Evolutionary conservation across 495 filamentous ascomycete genomes (phyloP).

Genomic region (Umbilicaria muhlenbergii): DNA sequence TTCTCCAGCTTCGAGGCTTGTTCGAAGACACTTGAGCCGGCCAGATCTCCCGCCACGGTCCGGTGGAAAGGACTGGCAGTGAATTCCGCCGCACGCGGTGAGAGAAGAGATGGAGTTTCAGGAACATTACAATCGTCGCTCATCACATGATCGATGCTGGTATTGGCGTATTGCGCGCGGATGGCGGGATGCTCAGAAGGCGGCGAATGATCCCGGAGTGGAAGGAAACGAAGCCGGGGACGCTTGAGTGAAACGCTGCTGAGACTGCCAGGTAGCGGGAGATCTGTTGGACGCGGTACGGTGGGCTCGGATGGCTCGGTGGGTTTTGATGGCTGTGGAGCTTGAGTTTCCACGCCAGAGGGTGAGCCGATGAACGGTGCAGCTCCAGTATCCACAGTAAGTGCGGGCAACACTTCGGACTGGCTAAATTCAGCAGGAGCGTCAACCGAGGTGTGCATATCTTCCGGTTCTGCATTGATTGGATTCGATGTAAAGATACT

Average conservation of each 20-base stretch:
- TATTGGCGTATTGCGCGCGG: background rate
- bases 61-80: slow-evolving; percentile 23
- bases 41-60: slow-evolving; percentile 20
- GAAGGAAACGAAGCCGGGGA: slow-evolving; percentile 25
- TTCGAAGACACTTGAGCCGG: slow-evolving; percentile 20
- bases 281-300: background rate
- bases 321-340: no score
- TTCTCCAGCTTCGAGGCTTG: slow-evolving; percentile 11
- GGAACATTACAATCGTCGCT: slow-evolving; percentile 20
- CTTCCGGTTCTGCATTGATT: no score
- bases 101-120: slow-evolving; percentile 26
- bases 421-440: no score
- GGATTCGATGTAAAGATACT: no score
- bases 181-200: slow-evolving; percentile 13
- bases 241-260: slow-evolving; percentile 20
- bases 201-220: slow-evolving; percentile 27
- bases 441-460: no score
- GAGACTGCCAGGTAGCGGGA: background rate
- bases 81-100: slow-evolving; percentile 33
- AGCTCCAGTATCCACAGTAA: no score
- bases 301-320: background rate
- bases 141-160: slow-evolving; percentile 18
- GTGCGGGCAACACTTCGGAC: no score
- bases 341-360: no score
- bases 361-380: no score